Base-by-base conservation (phyloP, 768 basidiomycete species). In the Lactarius tabidus region DNA sequence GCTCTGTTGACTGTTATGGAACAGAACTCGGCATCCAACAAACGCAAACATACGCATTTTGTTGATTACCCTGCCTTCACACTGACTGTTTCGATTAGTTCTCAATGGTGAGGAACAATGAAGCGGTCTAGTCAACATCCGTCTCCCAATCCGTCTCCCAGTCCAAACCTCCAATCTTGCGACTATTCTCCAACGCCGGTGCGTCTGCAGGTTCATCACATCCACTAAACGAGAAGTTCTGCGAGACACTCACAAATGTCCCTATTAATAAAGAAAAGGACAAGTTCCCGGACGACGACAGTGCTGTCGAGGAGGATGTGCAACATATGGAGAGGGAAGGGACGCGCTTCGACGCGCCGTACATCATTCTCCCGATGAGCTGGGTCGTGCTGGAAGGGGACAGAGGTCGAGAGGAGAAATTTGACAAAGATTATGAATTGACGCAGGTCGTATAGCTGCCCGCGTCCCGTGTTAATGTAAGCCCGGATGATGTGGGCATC, bases 301-400 rank as follows among this genome's bases (percentile, higher is more conserved):
- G 79, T 1, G 82, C 83, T 45, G 76, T 87, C 3, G 88, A 91
- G 64, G 81, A 84, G 59, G 88, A 88, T 64, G 80, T 89, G n/a
- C 82, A 84, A 18, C 83, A 80, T 36, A 90, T 90, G 88, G 82
- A 89, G 59, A 82, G 85, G 38, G 89, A 91, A 80, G 84, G 0
- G 86, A 88, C 68, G 74, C 79, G 61, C 77, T 91, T 53, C 82
- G 88, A 26, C 81, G 83, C 64, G 20, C 66, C 29, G 28, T 53
- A 56, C 18, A 60, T 71, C 69, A 57, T 71, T 67, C 69, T n/a
- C n/a, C n/a, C n/a, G n/a, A n/a, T n/a, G n/a, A n/a, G n/a, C n/a
- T n/a, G n/a, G n/a, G n/a, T n/a, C n/a, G n/a, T n/a, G n/a, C n/a
- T n/a, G n/a, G n/a, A n/a, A n/a, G n/a, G n/a, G n/a, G n/a, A n/a